Evolutionary conservation across 768 basidiomycete species (phyloP), one percentile per base, ranked within the genome.

Genomic region (Trametes cingulata): DNA sequence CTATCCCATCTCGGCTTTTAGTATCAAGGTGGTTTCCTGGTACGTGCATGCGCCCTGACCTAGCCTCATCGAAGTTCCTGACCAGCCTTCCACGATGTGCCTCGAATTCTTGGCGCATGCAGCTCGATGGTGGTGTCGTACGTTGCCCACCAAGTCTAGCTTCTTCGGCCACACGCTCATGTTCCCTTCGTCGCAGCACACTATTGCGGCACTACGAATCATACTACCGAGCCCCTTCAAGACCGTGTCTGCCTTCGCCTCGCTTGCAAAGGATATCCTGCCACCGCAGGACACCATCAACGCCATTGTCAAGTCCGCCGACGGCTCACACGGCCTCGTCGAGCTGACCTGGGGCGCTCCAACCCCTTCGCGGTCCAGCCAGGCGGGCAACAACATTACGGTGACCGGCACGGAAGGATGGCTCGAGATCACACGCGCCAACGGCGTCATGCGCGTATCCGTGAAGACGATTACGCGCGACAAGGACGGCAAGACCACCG

Each of bases 11-110:
- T 24, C n/a, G 50, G 46, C 56, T 36, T 42, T 8, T 58, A 89
- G 85, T 88, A 88, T 66, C 88, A 89, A 76, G 89, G 89, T 40
- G 91, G 91, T 33, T 95, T 93, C 76, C 66, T 93, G 76, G 86
- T 92, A 65, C 76, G 88, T 70, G n/a, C 55, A 67, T 70, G 69
- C 69, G 46, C 62, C 15, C 25, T 50, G 25, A 17, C 10, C 15
- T 0, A 24, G 33, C 15, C 10, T 40, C 15, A 20, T 17, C 49
- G 6, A 29, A 22, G 54, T 58, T 37, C 56, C 60, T 56, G 61
- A 63, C 55, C 52, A n/a, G 43, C 19, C 48, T 33, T n/a, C 48
- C 22, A n/a, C 41, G 41, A n/a, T 39, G 56, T 25, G 57, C 29
- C 65, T 59, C 10, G n/a, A 12, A 33, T 70, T 22, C 65, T 56